Base-by-base conservation (phyloP, 177 flowering plant genomes). In the Vitis hybrid region DNA sequence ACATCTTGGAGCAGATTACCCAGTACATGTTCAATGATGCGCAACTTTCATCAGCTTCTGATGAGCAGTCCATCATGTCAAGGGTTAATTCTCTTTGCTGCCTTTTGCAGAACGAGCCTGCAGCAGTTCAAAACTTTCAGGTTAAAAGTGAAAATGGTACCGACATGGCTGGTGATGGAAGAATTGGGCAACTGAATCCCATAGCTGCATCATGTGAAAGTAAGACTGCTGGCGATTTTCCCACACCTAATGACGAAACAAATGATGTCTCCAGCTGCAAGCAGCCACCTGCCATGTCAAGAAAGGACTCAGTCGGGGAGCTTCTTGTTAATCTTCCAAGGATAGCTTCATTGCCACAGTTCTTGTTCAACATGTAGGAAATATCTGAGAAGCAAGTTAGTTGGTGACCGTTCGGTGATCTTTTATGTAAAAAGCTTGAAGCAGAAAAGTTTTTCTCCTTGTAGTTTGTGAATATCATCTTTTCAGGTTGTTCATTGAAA, bases 31-130 rank as follows among this genome's bases (percentile, higher is more conserved):
- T 91, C 3, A 79, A 85, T 54, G 97, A 93, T 70, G 35, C 87
- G 4, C 93, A 85, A 8, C 21, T 50, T 14, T 50, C 87, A 64
- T 51, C 84, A 13, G 73, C 83, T 11, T 83, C 90, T 40, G 94
- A 89, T 40, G 94, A 92, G 72, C 70, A 83, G 50, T 80, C 82
- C 2, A 80, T 91, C 64, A 88, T 91, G 92, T 81, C 91, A 9
- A 84, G 92, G 74, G 92, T 91, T 65, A 84, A 89, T 69, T 92
- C 97, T 56, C 88, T 92, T 11, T 88, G 88, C 76, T 84, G 86
- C 77, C 87, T 90, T 65, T 77, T 92, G 57, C 91, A 91, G 76
- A 89, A 82, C 30, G 92, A 86, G 52, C 58, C 78, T 14, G 46
- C 73, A 1, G 32, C 78, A 2, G 74, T 54, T 40, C 82, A 82